Evolutionary conservation across 164 flowering plant species (phyloP).

Genomic region (Amborella trichopoda): DNA sequence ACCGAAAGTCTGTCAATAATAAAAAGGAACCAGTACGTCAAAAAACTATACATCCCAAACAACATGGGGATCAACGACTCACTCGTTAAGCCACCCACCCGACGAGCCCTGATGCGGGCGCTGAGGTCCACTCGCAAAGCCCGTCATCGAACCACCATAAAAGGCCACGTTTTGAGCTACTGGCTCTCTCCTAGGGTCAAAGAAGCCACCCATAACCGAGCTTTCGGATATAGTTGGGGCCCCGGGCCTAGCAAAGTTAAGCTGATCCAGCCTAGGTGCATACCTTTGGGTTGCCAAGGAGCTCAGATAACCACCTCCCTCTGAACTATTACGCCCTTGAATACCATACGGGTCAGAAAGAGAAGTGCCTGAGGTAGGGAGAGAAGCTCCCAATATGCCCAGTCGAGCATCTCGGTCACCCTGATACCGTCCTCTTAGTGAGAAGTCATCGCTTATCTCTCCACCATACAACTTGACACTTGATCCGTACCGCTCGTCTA

Average conservation of each 20-base stretch:
- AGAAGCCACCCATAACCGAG: not conserved
- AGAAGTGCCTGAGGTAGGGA: slow-evolving; percentile 14
- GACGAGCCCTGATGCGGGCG: slow-evolving; percentile 21
- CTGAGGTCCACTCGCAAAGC: slow-evolving; percentile 38
- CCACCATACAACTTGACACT: slow-evolving; percentile 24
- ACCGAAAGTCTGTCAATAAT: too few relatives aligned
- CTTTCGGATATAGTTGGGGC: not conserved
- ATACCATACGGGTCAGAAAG: slow-evolving; percentile 6
- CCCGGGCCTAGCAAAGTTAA: slow-evolving; percentile 20
- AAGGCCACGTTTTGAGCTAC: slow-evolving; percentile 1
- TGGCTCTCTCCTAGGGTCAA: slow-evolving; percentile 6
- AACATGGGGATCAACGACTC: slow-evolving; percentile 21
- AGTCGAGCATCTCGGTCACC: slow-evolving; percentile 14
- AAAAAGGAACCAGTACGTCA: too few relatives aligned
- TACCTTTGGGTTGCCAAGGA: slow-evolving; percentile 36
- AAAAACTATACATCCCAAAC: too few relatives aligned
- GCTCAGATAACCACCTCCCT: slow-evolving; percentile 16
- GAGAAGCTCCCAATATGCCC: slow-evolving; percentile 10
- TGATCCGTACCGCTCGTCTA: slow-evolving; percentile 4
- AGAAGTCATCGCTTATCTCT: slow-evolving; percentile 7
- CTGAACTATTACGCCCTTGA: too few relatives aligned
- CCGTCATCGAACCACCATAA: slow-evolving; percentile 8
- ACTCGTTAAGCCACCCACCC: slow-evolving; percentile 43
- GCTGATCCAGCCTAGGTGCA: slow-evolving; percentile 39
- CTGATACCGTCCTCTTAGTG: slow-evolving; percentile 10